Evolutionary conservation across 495 filamentous ascomycete species (phyloP).

Genomic region (Talaromyces ruber): DNA sequence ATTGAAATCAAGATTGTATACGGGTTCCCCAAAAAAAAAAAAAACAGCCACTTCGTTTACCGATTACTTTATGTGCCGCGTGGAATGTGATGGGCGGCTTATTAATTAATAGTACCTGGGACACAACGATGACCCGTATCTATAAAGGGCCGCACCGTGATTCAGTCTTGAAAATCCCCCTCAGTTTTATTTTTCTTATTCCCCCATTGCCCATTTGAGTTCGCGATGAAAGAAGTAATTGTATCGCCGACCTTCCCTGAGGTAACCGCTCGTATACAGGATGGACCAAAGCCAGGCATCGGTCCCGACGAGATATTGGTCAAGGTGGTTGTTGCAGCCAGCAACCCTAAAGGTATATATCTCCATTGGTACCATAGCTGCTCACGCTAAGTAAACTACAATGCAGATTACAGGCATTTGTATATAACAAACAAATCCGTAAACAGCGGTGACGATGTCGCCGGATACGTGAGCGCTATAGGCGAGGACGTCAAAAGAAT

Average conservation of each 20-base stretch:
- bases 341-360: slow-evolving; percentile 30
- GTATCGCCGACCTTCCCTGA: slow-evolving; percentile 41
- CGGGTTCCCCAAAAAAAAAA: too few species aligned
- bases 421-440: slow-evolving; percentile 11
- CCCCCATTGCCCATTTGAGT: too few species aligned
- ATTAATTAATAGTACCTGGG: too few species aligned
- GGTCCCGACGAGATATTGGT: slow-evolving; percentile 59
- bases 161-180: too few species aligned
- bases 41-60: too few species aligned
- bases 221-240: slow-evolving; percentile 57
- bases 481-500: slow-evolving; percentile 39
- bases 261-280: slow-evolving; percentile 36
- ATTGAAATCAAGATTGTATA: too few species aligned
- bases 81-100: too few species aligned
- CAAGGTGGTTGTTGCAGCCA: slow-evolving; percentile 58
- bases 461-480: slow-evolving; percentile 53
- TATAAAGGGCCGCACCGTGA: too few species aligned
- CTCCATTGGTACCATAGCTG: too few species aligned
- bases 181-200: too few species aligned
- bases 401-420: slow-evolving; percentile 2
- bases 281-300: slow-evolving; percentile 53
- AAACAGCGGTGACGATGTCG: slow-evolving; percentile 67
- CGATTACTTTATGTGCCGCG: too few species aligned
- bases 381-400: neutral
- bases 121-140: too few species aligned